Evolutionary conservation across 2,329 filamentous ascomycete genomes (phyloP).

Genomic region (Alternaria gansuensis): DNA sequence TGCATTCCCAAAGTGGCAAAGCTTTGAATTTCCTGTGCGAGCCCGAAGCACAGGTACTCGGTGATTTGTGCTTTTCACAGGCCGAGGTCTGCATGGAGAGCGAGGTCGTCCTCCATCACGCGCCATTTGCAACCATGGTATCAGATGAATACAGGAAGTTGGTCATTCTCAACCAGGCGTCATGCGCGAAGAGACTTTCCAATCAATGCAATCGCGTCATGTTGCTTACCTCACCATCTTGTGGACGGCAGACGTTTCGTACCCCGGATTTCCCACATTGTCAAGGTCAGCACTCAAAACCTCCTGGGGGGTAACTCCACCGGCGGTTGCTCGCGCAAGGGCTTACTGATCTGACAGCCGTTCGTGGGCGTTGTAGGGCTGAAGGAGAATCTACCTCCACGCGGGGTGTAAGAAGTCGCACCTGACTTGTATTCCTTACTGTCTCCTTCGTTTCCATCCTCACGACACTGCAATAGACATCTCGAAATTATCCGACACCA

Average conservation of each 20-base stretch:
- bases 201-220: conserved; percentile 5
- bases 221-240: conserved; percentile 1
- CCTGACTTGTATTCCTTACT: conserved; percentile 6
- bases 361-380: conserved; percentile 30
- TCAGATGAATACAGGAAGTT: background rate
- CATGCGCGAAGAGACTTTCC: background rate
- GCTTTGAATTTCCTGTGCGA: conserved; percentile 17
- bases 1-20: conserved; percentile 24
- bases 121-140: background rate
- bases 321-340: conserved; percentile 39
- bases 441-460: conserved; percentile 2
- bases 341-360: conserved; percentile 37
- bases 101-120: background rate
- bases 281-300: conserved; percentile 39
- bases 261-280: conserved; percentile 27
- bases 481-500: background rate
- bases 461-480: background rate
- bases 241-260: conserved; percentile 10
- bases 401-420: conserved; percentile 19
- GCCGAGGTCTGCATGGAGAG: conserved; percentile 3
- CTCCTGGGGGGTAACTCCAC: conserved; percentile 27
- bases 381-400: conserved; percentile 22
- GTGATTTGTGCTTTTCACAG: conserved; percentile 10
- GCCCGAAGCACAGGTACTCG: conserved; percentile 16
- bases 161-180: background rate